These are phyloP conservation scores for Boletellus ananiceps DNA, from an alignment of 768 basidiomycete species.

Conservation along the genomic window DNA sequence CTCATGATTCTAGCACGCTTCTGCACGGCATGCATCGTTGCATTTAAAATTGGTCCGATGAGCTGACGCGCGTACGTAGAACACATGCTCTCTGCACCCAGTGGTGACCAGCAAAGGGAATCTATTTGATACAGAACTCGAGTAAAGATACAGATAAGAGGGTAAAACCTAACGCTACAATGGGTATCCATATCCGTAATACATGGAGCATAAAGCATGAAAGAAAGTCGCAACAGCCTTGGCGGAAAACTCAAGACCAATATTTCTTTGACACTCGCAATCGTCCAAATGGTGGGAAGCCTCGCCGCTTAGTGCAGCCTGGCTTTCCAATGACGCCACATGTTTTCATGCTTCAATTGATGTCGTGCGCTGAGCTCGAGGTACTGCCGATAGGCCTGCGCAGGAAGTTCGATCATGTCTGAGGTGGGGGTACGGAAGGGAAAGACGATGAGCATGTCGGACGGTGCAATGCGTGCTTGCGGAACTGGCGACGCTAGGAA, in stretches of 20 bases:
- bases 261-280: not conserved
- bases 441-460: conserved; percentile 58
- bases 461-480: conserved; percentile 55
- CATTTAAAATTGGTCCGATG: no score
- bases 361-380: conserved; percentile 48
- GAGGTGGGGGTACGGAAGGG: conserved; percentile 29
- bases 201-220: conserved; percentile 1
- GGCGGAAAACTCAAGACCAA: not conserved
- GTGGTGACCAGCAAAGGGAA: not conserved
- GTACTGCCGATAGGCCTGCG: conserved; percentile 55
- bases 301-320: conserved; percentile 16
- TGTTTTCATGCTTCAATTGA: conserved; percentile 51
- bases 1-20: not conserved
- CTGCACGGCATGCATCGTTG: no score
- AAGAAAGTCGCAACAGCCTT: not conserved
- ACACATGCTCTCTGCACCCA: no score
- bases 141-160: conserved; percentile 20
- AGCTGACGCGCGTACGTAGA: no score
- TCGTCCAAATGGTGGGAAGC: not conserved
- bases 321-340: conserved; percentile 51
- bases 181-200: conserved; percentile 6
- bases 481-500: conserved; percentile 61
- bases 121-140: conserved; percentile 17
- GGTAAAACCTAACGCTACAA: conserved; percentile 2
- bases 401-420: conserved; percentile 65